Evolutionary conservation across 441 rosid genomes (phyloP).

Genomic region (Daphne laureola): DNA sequence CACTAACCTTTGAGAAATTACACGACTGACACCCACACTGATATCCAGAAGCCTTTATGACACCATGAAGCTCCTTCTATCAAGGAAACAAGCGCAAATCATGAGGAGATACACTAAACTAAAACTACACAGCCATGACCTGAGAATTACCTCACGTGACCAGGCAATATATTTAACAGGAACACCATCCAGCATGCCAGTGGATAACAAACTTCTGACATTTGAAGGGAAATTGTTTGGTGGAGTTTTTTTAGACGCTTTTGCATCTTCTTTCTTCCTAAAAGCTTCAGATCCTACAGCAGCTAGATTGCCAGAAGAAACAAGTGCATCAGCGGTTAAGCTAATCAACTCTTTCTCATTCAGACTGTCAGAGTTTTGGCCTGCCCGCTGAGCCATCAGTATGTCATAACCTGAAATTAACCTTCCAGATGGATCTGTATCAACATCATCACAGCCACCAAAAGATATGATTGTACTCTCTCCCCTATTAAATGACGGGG

Average conservation of each 20-base stretch:
- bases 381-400: slow-evolving; percentile 36
- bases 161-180: slow-evolving; percentile 69
- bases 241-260: slow-evolving; percentile 37
- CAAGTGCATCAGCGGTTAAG: slow-evolving; percentile 21
- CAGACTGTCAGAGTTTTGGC: slow-evolving; percentile 21
- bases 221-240: slow-evolving; percentile 69
- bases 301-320: slow-evolving; percentile 19
- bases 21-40: slow-evolving; percentile 63
- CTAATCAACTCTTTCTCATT: slow-evolving; percentile 27
- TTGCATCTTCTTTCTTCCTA: slow-evolving; percentile 46
- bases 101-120: slow-evolving; percentile 10
- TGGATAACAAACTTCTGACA: slow-evolving; percentile 72
- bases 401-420: slow-evolving; percentile 41
- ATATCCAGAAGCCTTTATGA: slow-evolving; percentile 64
- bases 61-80: slow-evolving; percentile 49
- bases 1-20: slow-evolving; percentile 54
- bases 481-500: slow-evolving; percentile 30
- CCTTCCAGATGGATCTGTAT: slow-evolving; percentile 33
- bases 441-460: slow-evolving; percentile 60
- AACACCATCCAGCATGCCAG: slow-evolving; percentile 80
- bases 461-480: slow-evolving; percentile 60
- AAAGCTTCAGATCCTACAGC: slow-evolving; percentile 26
- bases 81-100: slow-evolving; percentile 17
- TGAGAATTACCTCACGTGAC: slow-evolving; percentile 61
- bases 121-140: slow-evolving; percentile 6